Evolutionary conservation across 768 basidiomycete species (phyloP).

Genomic region (Serendipita vermifera): DNA sequence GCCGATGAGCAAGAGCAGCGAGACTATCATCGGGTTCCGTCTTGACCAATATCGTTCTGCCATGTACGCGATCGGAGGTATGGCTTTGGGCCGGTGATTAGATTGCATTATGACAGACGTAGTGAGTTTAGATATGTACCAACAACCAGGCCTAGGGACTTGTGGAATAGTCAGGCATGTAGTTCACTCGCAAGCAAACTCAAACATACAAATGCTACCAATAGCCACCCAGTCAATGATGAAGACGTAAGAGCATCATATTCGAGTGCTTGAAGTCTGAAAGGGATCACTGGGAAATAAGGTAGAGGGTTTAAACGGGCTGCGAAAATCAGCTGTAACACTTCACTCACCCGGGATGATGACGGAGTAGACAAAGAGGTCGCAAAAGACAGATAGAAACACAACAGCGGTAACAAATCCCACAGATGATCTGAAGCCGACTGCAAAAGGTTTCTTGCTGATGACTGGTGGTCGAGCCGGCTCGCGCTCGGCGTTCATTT

Average conservation of each 20-base stretch:
- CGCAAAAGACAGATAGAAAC: constrained; percentile 18
- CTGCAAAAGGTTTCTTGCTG: constrained; percentile 39
- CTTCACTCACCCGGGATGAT: constrained; percentile 42
- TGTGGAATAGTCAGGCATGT: neutral
- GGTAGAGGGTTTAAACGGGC: too few relatives aligned
- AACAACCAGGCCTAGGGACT: constrained; percentile 45
- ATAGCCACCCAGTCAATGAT: constrained; percentile 43
- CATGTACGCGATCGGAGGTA: constrained; percentile 43
- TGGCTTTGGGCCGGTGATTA: too few relatives aligned
- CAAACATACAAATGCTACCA: constrained; percentile 42
- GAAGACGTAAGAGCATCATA: constrained; percentile 39
- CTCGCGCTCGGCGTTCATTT: too few relatives aligned
- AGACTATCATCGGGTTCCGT: constrained; percentile 36
- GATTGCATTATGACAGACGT: too few relatives aligned
- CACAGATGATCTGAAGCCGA: constrained; percentile 46
- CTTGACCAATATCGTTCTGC: constrained; percentile 40
- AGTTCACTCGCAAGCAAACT: constrained; percentile 10
- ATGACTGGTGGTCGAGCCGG: too few relatives aligned
- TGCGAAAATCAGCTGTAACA: constrained; percentile 24
- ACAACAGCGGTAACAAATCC: constrained; percentile 40
- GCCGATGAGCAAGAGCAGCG: constrained; percentile 36
- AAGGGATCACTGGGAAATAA: constrained; percentile 18
- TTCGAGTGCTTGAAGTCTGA: constrained; percentile 40
- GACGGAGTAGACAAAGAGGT: constrained; percentile 49
- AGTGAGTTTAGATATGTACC: constrained; percentile 33